phyloP scores from a whole-genome alignment of 176 grass and related monocot genomes.

The Oryza australiensis region DNA sequence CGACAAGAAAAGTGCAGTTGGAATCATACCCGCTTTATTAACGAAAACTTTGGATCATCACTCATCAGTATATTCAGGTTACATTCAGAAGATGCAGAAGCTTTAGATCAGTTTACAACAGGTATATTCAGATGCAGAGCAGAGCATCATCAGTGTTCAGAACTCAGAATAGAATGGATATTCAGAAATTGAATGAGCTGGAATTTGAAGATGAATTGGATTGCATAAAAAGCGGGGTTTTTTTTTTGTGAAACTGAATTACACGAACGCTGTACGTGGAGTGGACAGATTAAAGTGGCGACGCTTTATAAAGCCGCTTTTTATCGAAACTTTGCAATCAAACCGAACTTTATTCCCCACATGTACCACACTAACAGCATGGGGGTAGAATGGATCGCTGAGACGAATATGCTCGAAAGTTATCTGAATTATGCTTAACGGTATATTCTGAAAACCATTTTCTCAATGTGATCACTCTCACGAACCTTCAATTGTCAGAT shows the following conservation, averaged over 20 bases:
- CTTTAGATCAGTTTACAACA: neutral
- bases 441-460: conserved; percentile 23
- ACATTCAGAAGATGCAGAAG: neutral
- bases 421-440: conserved; percentile 12
- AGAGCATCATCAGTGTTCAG: neutral
- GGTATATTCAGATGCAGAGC: neutral
- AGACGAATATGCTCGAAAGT: conserved; percentile 20
- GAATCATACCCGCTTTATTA: conserved; percentile 34
- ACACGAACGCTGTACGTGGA: conserved; percentile 18
- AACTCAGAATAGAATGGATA: neutral
- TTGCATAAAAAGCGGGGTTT: neutral
- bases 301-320: conserved; percentile 59
- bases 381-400: neutral
- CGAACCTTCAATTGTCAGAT: neutral
- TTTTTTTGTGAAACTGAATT: neutral
- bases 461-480: neutral
- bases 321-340: conserved; percentile 31
- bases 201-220: neutral
- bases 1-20: conserved; percentile 24
- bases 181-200: neutral
- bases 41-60: neutral
- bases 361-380: conserved; percentile 37
- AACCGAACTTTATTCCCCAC: conserved; percentile 26
- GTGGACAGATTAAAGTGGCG: conserved; percentile 42
- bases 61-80: neutral